A percentile compares a stretch with the other conserved stretches of the same genome.
phyloP scores from a whole-genome alignment of 2,329 filamentous ascomycete species.

The Hawksworthiomyces lignivorus region DNA sequence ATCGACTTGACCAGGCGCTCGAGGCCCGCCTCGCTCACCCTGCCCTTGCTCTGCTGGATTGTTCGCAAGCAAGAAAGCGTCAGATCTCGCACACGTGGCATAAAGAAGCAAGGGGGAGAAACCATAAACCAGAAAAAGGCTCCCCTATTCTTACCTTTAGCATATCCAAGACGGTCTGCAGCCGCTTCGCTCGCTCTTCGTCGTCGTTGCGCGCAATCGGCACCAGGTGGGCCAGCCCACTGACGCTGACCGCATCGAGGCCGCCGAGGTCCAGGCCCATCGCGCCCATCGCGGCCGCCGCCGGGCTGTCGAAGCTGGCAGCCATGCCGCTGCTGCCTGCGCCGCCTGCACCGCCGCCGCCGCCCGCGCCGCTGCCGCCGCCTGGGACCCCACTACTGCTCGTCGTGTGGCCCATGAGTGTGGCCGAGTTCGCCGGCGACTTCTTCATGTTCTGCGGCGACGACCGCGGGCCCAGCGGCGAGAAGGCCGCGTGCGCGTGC shows the following conservation, averaged over 20 bases:
- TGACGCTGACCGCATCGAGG: constrained; percentile 43
- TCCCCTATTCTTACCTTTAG: no score
- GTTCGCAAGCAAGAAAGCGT: no score
- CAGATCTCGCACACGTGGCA: no score
- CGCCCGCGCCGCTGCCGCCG: constrained; percentile 1
- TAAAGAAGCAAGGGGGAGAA: constrained; percentile 4
- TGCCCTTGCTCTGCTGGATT: constrained; percentile 40
- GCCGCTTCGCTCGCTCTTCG: constrained; percentile 47
- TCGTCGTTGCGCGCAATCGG: constrained; percentile 30
- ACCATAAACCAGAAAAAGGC: no score
- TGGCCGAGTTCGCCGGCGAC: constrained; percentile 48
- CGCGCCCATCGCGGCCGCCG: constrained; percentile 52
- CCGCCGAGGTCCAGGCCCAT: constrained; percentile 44
- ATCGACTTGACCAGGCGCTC: constrained; percentile 60
- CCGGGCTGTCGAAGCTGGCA: constrained; percentile 57
- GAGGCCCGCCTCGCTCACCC: constrained; percentile 68
- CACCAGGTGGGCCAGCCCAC: constrained; percentile 34
- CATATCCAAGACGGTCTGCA: constrained; percentile 43
- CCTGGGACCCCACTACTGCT: constrained; percentile 9
- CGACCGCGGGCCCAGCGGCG: constrained; percentile 48
- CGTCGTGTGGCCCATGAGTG: constrained; percentile 38
- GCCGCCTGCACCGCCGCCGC: background rate
- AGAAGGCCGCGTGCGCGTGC: constrained; percentile 49
- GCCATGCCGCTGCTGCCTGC: constrained; percentile 21
- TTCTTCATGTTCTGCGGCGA: constrained; percentile 60